Evolutionary conservation across 1,284 basidiomycete genomes (phyloP), one percentile per base, ranked within the genome.

Genomic region (Cutaneotrichosporon dermatis): DNA sequence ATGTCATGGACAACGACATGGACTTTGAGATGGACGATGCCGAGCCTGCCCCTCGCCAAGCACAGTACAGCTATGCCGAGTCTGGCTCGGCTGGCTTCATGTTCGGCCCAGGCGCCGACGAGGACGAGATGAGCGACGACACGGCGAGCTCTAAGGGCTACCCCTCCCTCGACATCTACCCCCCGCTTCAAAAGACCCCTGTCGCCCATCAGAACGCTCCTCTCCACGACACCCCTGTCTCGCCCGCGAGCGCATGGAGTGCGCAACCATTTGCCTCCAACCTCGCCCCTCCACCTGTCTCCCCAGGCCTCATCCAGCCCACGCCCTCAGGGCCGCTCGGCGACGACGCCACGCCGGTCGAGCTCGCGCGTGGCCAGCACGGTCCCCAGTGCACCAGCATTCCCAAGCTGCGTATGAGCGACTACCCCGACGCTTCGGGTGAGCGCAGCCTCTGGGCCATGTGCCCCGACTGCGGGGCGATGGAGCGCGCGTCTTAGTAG

Each of bases 361-460:
- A 77, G 52, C 64, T 67, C 36, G 74, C 71, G 7, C 65, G 74
- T 41, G 63, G 69, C n/a, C 51, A 60, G 15, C 76, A 77, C 59
- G 77, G 77, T 1, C 73, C 76, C 0, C 66, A 74, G 13, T 79
- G 77, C 63, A 68, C 66, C 52, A 67, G 64, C 25, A 79, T 79
- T 36, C 77, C 77, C 1, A 72, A 72, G 60, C 65, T 79, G 25
- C 60, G 66, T 8, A 65, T 79, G 58, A 70, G 67, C 55, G 72
- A 74, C 42, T 71, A 77, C 61, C 69, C 77, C 6, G 75, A 77
- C 60, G 55, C 59, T 7, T 72, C 70, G 5, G 77, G 77, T 6
- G 62, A 72, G 50, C 62, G 73, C 45, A 66, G 68, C 49, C 72
- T 79, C 66, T 79, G 75, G 74, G 69, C 66, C 15, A 51, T 73